Base-by-base conservation (phyloP, 176 grass and related monocot genomes). In the Ensete glaucum region DNA sequence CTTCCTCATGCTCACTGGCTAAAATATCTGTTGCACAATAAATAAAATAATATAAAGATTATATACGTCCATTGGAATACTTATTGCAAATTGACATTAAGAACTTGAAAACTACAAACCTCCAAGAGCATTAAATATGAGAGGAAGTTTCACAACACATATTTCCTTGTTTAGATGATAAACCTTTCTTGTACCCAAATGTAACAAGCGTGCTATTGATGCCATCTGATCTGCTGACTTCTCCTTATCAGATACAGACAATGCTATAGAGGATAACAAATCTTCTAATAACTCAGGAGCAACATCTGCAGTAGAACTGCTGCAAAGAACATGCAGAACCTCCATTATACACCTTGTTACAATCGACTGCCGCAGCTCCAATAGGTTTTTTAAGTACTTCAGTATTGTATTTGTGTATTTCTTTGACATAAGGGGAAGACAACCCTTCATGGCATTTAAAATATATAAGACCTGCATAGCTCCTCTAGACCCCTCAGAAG, bases 1-100 rank as follows among this genome's bases (percentile, higher is more conserved):
- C 86, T 81, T 98, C 95, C 85, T 98, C 88, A 25, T 93, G 92
- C 25, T 93, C 88, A 84, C 84, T 91, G 77, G 84, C 87, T 78
- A 98, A 81, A 81, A 98, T 93, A 78, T 93, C 90, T 93, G 27
- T 64, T 69, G 81, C 72, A 29, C 13, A 82, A 81, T 73, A 16
- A 57, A 69, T 54, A 55, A 62, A 43, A 43, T 43, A 6, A 13
- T 53, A 73, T 77, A 82, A 7, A 21, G 21, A 5, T 12, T 13
- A 62, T 20, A 70, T 19, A 43, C 6, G 34, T 43, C 34, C 34
- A 6, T 43, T 43, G 4, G 34, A 43, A 43, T 20, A 5, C 10
- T 49, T 48, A 19, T 51, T 51, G 17, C 29, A 67, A 54, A n/a
- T 9, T 69, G 29, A 54, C 72, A 84, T 75, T 81, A 20, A 1